Base-by-base conservation (phyloP, 352 stramenopile genomes). In the Phytophthora quininea region DNA sequence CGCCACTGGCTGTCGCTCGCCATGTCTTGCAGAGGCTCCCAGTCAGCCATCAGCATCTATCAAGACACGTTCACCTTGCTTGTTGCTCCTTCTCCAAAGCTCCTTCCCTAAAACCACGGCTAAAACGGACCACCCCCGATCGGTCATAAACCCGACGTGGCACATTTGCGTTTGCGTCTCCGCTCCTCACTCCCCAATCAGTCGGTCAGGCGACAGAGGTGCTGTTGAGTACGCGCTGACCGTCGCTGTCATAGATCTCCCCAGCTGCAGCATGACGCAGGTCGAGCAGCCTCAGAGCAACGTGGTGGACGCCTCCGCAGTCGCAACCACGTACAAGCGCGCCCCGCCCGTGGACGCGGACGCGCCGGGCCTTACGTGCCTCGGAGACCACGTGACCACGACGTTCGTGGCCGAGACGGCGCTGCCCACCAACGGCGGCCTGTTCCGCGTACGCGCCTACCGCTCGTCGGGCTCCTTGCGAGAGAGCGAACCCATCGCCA, bases 391-490 rank as follows among this genome's bases (percentile, higher is more conserved):
- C 60, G 79, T 96, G 46, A 69, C 67, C 61, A 95, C 88, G 30
- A 59, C 68, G 54, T 97, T 96, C 62, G 80, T 97, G 32, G 86
- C 91, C 27, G 88, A 97, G 71, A 96, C 89, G 40, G 76, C 78
- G 47, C 65, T 97, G 42, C 91, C 91, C 15, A 97, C 91, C 0
- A 67, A 73, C 38, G 79, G 77, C n/a, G 92, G 91, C 43, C 54
- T 83, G 14, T 97, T 94, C 64, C 82, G 87, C 38, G 86, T 97
- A 64, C 90, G 92, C 56, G 90, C 91, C 24, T 97, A 97, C 65
- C 84, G 88, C 35, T 90, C 93, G n/a, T 74, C 62, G 27, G 85
- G 86, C 24, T 92, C 83, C 19, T 24, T 92, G 59, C 86, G 85
- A 27, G 82, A 90, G 66, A 82, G 78, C 46, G 91, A 97, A 69